Base-by-base conservation (phyloP, 169 alveolate species). In the Eimeria necatrix region DNA sequence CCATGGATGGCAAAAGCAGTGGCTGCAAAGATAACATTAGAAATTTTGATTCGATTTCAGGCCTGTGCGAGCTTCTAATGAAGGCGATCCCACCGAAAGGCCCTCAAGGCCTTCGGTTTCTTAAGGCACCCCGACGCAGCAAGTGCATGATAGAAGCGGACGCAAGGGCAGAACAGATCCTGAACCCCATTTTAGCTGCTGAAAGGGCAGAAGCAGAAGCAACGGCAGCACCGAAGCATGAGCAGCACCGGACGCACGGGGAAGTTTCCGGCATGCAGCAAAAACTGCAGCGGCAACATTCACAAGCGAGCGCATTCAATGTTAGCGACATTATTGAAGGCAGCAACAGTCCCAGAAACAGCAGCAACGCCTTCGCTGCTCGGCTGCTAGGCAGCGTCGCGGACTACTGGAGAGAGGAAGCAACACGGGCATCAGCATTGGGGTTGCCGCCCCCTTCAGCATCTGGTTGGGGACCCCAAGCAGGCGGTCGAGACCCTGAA, bases 321-420 rank as follows among this genome's bases (percentile, higher is more conserved):
- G 22, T n/a, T 68, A 22, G 52, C 87, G 48, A 20, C 87, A 18
- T 3, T 32, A 46, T 12, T 48, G 56, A 32, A 10, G 41, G 78
- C 80, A 48, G 20, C 73, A 5, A 74, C n/a, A 48, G 85, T 76
- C 26, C 26, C 59, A 52, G 10, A 24, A 10, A 18, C 41, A 60
- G 91, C 48, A 84, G 91, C 80, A 68, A 24, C 78, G 91, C 60
- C 32, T 84, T 84, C 32, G 12, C 76, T 56, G 91, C 91, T 60
- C 91, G 76, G 46, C 64, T 84, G 20, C 56, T 84, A 3, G 91
- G 76, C 91, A 84, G 91, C 12, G 95, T 92, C 6, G 56, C 61
- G 41, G 95, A 92, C 52, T 92, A 70, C 86, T 92, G 95, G 95
- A 22, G 76, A 61, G 95, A 92, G 32, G 95, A 92, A 53, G 92